These are phyloP conservation scores for Nemania sp. DNA, from an alignment of 2,329 filamentous ascomycete genomes.

Conservation along the genomic window DNA sequence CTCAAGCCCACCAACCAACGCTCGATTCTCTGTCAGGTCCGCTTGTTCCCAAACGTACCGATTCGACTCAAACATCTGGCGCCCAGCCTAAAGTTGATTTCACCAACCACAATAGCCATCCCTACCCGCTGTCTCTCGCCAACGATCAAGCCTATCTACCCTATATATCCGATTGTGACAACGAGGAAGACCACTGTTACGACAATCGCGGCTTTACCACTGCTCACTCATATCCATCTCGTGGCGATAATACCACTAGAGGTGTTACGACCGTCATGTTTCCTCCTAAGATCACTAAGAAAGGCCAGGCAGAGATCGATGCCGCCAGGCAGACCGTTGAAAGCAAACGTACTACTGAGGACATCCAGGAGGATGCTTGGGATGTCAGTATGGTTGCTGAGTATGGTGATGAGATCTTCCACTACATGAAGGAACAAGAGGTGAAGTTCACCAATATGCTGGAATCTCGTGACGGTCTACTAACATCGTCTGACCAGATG, in stretches of 20 bases:
- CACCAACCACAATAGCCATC: conserved; percentile 15
- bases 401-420: conserved; percentile 95
- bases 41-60: conserved; percentile 13
- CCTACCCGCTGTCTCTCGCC: conserved; percentile 39
- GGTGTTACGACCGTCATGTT: conserved; percentile 69
- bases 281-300: conserved; percentile 77
- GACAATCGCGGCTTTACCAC: conserved; percentile 81
- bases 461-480: conserved; percentile 20
- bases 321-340: conserved; percentile 74
- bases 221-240: conserved; percentile 79
- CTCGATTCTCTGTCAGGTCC: conserved; percentile 31
- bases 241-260: conserved; percentile 70
- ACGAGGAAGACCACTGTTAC: conserved; percentile 74
- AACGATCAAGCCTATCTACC: conserved; percentile 54
- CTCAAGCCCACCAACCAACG: conserved; percentile 10
- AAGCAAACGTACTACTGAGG: conserved; percentile 73
- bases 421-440: conserved; percentile 91
- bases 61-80: conserved; percentile 6
- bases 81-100: conserved; percentile 24
- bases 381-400: conserved; percentile 98
- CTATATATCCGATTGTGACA: conserved; percentile 71
- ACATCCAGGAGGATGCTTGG: conserved; percentile 88
- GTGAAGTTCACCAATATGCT: conserved; percentile 59
- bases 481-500: conserved; percentile 60
- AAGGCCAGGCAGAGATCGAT: conserved; percentile 79